Base-by-base conservation (phyloP, 306 rosid species). In the Citrullus mucosospermus region DNA sequence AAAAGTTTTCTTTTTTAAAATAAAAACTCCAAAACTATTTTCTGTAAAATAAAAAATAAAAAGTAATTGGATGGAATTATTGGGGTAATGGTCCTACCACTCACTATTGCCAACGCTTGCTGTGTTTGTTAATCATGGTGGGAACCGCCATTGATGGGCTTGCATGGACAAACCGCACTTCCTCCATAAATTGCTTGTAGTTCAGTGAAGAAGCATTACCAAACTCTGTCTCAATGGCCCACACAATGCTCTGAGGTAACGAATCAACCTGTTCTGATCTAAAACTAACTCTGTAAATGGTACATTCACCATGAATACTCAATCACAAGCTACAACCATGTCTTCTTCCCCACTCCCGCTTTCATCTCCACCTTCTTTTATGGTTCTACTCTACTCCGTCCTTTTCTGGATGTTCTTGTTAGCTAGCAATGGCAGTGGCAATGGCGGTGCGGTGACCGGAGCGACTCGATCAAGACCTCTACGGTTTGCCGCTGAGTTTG, bases 91-190 rank as follows among this genome's bases (percentile, higher is more conserved):
- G 5, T 43, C 46, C 54, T 39, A 39, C 44, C 53, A 46, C 51
- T 46, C 6, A 6, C 51, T 46, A 46, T 46, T 46, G 51, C 44
- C 36, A 32, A 32, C 2, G 36, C 36, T 32, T 32, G 3, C 36
- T 41, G 44, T 41, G 44, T 41, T 41, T 41, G 44, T 41, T 41
- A 43, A 68, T 20, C 13, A 72, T 72, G 43, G 77, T 50, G 77
- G 54, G 77, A 72, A 16, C 77, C 77, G 8, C 77, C 60, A 50
- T 25, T 48, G n/a, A 48, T 48, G 58, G 20, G 25, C 43, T 28
- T 71, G 76, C 76, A 71, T 71, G 58, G 43, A 25, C 76, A 71
- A 8, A 48, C 13, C 76, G 41, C 77, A 71, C 77, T 71, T 71
- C 10, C 77, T 48, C 59, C 77, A 71, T 28, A 14, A 48, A 48